Evolutionary conservation across 768 basidiomycete genomes (phyloP).

Genomic region (Trametes maxima): DNA sequence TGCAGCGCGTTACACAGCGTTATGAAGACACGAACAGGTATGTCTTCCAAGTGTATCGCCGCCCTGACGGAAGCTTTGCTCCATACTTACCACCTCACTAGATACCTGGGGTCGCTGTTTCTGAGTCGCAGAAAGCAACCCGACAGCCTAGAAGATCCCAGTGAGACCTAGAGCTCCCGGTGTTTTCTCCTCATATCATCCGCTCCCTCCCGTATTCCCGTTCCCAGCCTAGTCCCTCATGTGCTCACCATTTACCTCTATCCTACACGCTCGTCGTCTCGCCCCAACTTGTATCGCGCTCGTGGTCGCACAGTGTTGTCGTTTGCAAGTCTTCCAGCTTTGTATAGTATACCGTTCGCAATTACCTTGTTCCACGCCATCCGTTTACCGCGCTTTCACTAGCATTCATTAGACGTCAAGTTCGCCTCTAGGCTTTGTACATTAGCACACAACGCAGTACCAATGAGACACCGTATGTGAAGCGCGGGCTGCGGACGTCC

Average conservation of each 20-base stretch:
- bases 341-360: not conserved
- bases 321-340: not conserved
- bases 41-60: slow-evolving; percentile 2
- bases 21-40: slow-evolving; percentile 72
- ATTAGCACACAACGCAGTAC: too few relatives aligned
- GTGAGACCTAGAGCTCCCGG: not conserved
- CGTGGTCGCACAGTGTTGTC: not conserved
- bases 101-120: slow-evolving; percentile 65
- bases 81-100: slow-evolving; percentile 31
- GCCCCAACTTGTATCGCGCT: not conserved
- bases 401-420: not conserved
- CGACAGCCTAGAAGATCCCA: not conserved
- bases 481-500: not conserved
- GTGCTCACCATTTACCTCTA: not conserved
- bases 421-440: too few relatives aligned
- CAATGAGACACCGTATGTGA: not conserved
- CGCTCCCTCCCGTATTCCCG: not conserved
- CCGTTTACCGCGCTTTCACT: not conserved
- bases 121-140: slow-evolving; percentile 54
- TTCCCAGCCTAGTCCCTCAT: not conserved
- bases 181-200: not conserved
- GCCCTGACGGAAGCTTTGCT: not conserved
- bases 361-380: not conserved
- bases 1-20: slow-evolving; percentile 50
- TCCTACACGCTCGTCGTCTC: not conserved